A percentile compares a stretch with the other conserved stretches of the same genome.
Conservation (phyloP, 2,329 filamentous ascomycete genomes). For the Colletotrichum karsti region DNA sequence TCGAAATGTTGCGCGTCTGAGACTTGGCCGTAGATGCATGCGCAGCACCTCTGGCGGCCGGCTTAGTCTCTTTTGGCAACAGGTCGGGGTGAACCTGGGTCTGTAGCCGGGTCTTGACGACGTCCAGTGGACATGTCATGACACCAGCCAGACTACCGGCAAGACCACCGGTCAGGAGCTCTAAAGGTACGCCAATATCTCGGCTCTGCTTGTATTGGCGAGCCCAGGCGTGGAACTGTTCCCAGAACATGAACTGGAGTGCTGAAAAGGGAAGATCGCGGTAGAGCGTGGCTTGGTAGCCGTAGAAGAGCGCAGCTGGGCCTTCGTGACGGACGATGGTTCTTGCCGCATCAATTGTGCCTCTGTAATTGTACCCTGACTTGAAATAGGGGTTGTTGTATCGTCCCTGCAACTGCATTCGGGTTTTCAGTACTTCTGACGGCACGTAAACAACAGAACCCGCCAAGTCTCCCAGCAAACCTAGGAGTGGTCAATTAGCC, state of each 20-base stretch:
- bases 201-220: slow-evolving; percentile 79
- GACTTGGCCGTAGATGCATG: slow-evolving; percentile 43
- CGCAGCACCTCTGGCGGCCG: slow-evolving; percentile 30
- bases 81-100: slow-evolving; percentile 75
- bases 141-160: slow-evolving; percentile 94
- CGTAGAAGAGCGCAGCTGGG: slow-evolving; percentile 86
- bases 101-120: slow-evolving; percentile 96
- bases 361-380: slow-evolving; percentile 95
- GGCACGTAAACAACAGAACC: slow-evolving; percentile 95
- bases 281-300: slow-evolving; percentile 96
- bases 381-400: slow-evolving; percentile 95
- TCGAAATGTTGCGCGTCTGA: slow-evolving; percentile 82
- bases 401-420: slow-evolving; percentile 91
- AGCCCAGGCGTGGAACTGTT: slow-evolving; percentile 88
- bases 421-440: slow-evolving; percentile 97
- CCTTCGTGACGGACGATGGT: slow-evolving; percentile 89
- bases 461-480: slow-evolving; percentile 91
- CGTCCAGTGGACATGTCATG: slow-evolving; percentile 94
- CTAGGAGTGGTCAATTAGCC: slow-evolving; percentile 48
- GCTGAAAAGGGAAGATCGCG: slow-evolving; percentile 96
- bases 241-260: slow-evolving; percentile 97
- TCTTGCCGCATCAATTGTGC: slow-evolving; percentile 82
- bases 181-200: slow-evolving; percentile 85
- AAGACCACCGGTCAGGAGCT: slow-evolving; percentile 87
- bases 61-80: slow-evolving; percentile 34